These are phyloP conservation scores for Millerozyma miso DNA, from an alignment of 805 yeast genomes.

Conservation along the genomic window DNA sequence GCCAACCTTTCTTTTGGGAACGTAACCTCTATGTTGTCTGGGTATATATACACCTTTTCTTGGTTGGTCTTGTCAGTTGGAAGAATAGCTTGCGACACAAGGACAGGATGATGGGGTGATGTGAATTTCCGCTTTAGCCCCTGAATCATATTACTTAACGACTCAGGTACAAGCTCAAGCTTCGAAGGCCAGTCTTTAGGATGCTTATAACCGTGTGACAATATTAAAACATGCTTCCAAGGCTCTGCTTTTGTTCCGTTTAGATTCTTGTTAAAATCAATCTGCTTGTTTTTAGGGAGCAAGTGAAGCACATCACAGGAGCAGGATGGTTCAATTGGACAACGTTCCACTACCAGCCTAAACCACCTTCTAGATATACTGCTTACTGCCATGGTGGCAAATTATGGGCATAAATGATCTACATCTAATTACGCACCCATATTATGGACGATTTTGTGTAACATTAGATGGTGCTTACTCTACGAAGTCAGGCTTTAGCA, in stretches of 20 bases:
- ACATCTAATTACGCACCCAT: neutral
- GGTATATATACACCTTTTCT: constrained; percentile 45
- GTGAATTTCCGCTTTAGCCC: constrained; percentile 24
- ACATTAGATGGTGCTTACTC: neutral
- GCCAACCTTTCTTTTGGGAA: constrained; percentile 25
- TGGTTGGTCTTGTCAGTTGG: constrained; percentile 8
- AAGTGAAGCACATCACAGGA: constrained; percentile 20
- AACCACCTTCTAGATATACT: constrained; percentile 1
- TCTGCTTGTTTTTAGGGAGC: constrained; percentile 41
- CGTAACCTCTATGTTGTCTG: constrained; percentile 46
- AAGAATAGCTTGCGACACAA: constrained; percentile 44
- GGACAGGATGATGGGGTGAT: constrained; percentile 46
- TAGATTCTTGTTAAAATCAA: constrained; percentile 36
- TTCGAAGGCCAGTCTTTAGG: constrained; percentile 44
- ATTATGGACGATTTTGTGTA: neutral
- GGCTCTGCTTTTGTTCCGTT: constrained; percentile 46
- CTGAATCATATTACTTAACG: constrained; percentile 40
- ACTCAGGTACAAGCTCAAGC: constrained; percentile 45
- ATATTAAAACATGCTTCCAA: constrained; percentile 54
- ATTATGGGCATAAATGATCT: neutral
- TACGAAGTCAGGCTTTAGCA: constrained; percentile 46
- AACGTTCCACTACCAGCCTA: constrained; percentile 19
- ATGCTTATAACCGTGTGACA: constrained; percentile 39
- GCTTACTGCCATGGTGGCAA: neutral
- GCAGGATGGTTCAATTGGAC: constrained; percentile 45